These are phyloP conservation scores for Cyclotella atomus DNA, from an alignment of 108 stramenopile species.

Conservation along the genomic window DNA sequence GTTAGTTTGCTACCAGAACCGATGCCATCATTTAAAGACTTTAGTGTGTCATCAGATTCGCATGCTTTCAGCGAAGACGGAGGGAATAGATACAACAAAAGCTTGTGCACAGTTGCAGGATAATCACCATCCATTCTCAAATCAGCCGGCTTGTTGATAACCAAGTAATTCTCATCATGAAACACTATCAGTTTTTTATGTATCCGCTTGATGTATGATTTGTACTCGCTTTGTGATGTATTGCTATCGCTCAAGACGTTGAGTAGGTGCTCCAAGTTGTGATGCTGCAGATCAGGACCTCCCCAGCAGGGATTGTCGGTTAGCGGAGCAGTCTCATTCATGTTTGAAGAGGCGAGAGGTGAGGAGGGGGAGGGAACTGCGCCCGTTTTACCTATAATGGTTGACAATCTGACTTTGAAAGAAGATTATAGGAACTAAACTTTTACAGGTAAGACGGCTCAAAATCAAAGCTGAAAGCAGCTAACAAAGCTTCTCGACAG, in stretches of 20 bases:
- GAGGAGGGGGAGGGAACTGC: no score
- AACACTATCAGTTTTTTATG: constrained; percentile 44
- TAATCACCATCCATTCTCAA: constrained; percentile 88
- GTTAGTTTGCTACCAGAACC: background rate
- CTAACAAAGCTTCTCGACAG: no score
- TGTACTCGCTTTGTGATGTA: constrained; percentile 1
- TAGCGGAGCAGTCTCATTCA: background rate
- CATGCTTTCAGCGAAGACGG: constrained; percentile 49
- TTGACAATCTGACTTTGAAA: no score
- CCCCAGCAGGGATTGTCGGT: constrained; percentile 59
- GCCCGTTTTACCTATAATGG: no score
- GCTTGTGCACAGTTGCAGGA: constrained; percentile 75
- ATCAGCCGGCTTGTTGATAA: constrained; percentile 86
- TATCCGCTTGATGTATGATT: constrained; percentile 14
- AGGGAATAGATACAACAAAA: constrained; percentile 80
- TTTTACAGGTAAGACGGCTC: no score
- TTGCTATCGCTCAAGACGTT: constrained; percentile 14
- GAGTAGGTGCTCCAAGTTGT: constrained; percentile 61
- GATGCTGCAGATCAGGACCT: constrained; percentile 37
- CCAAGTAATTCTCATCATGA: constrained; percentile 71
- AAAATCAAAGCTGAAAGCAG: no score
- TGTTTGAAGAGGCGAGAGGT: no score
- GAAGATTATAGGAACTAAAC: no score
- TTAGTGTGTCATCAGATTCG: background rate
- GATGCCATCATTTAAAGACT: background rate